Percentiles rank a stretch among this genome's conserved stretches.
Evolutionary conservation across 768 basidiomycete species (phyloP).

Genomic region (Amanita molliuscula): DNA sequence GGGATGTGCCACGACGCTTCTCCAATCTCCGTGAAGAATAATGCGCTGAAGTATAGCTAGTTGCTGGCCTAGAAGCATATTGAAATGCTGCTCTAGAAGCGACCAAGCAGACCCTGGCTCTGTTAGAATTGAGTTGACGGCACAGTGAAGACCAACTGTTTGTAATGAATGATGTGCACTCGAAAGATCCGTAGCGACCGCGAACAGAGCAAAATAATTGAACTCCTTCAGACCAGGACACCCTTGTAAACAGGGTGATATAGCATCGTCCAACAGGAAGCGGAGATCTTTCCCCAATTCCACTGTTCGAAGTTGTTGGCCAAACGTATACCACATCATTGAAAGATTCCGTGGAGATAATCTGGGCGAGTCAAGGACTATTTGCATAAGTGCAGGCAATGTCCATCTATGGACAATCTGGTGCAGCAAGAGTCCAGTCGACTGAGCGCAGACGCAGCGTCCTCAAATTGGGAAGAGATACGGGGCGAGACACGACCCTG

Average conservation of each 20-base stretch:
- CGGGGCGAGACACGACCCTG: conserved; percentile 13
- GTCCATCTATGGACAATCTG: conserved; percentile 36
- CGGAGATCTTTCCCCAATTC: conserved; percentile 50
- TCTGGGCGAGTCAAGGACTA: conserved; percentile 40
- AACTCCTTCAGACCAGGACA: conserved; percentile 39
- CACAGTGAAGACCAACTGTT: conserved; percentile 41
- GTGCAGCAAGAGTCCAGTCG: conserved; percentile 39
- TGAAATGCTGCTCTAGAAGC: conserved; percentile 37
- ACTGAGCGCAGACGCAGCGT: conserved; percentile 43
- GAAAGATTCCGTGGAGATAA: conserved; percentile 24
- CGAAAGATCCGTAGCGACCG: conserved; percentile 17
- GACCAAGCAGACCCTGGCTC: conserved; percentile 26
- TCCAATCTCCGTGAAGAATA: conserved; percentile 47
- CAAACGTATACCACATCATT: conserved; percentile 38
- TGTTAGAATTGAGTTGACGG: conserved; percentile 30
- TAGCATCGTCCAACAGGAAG: conserved; percentile 40
- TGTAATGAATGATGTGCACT: conserved; percentile 23
- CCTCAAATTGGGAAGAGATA: conserved; percentile 34
- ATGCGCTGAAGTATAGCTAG: conserved; percentile 39
- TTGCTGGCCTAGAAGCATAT: conserved; percentile 24
- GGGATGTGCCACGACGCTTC: conserved; percentile 22
- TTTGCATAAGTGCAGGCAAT: conserved; percentile 39
- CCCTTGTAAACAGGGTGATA: conserved; percentile 32
- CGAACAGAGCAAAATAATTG: conserved; percentile 49
- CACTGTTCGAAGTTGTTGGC: conserved; percentile 37